Percentiles rank a stretch among this genome's conserved stretches.
phyloP scores from a whole-genome alignment of 2,329 filamentous ascomycete genomes.

The Pseudogymnoascus sp. region DNA sequence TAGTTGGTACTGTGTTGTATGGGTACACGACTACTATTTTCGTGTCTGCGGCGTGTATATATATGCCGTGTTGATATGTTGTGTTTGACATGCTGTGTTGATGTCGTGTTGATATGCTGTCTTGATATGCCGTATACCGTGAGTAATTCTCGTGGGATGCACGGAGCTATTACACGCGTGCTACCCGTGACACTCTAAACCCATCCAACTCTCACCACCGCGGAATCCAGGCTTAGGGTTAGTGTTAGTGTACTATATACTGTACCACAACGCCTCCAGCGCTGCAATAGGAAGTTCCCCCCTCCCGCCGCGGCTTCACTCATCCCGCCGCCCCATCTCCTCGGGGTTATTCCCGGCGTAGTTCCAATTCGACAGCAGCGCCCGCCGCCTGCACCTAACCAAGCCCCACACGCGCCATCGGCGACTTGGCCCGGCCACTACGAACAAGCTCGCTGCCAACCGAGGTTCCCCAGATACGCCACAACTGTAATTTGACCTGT shows the following conservation, averaged over 20 bases:
- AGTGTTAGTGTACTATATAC: background rate
- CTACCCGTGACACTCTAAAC: background rate
- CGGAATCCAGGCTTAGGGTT: background rate
- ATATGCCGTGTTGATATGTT: background rate
- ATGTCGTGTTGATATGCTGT: background rate
- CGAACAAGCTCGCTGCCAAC: background rate
- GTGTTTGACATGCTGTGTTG: background rate
- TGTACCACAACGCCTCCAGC: background rate
- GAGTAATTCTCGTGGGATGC: background rate
- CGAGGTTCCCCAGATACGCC: conserved; percentile 2
- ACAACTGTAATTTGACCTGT: conserved; percentile 3
- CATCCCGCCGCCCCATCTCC: background rate
- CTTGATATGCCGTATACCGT: background rate
- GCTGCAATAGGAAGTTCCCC: background rate
- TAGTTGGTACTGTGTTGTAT: background rate
- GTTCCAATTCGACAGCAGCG: background rate
- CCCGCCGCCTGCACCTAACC: background rate
- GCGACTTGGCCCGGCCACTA: background rate
- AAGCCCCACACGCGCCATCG: background rate
- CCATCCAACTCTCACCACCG: background rate
- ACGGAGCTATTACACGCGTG: background rate
- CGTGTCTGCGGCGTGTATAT: background rate
- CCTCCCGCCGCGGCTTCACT: background rate
- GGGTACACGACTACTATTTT: background rate
- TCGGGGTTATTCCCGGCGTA: background rate